Evolutionary conservation across 768 basidiomycete species (phyloP).

Genomic region (Xanthoconium stramineum): DNA sequence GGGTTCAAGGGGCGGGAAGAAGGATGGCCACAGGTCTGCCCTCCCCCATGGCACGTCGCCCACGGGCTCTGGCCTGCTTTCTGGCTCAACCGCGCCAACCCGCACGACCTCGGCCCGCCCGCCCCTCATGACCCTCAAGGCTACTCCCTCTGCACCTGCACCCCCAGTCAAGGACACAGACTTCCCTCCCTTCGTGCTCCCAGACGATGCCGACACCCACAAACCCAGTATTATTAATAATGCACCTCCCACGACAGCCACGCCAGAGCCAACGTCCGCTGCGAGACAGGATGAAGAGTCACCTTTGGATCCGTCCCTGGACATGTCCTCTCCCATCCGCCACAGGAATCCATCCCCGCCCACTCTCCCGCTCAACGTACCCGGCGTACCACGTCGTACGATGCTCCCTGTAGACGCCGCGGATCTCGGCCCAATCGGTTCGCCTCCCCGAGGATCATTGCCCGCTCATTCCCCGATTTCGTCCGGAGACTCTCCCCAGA

Average conservation of each 20-base stretch:
- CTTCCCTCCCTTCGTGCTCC: slow-evolving; percentile 62
- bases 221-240: neutral
- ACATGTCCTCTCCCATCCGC: slow-evolving; percentile 12
- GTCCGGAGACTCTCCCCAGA: slow-evolving; percentile 36
- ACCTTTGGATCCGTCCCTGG: slow-evolving; percentile 4
- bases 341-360: slow-evolving; percentile 40
- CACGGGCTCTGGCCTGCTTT: slow-evolving; percentile 23
- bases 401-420: slow-evolving; percentile 36
- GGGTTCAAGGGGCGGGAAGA: slow-evolving; percentile 36
- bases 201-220: slow-evolving; percentile 52
- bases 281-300: slow-evolving; percentile 7
- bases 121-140: slow-evolving; percentile 68
- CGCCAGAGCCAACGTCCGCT: neutral
- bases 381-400: slow-evolving; percentile 47
- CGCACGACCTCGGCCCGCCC: slow-evolving; percentile 50
- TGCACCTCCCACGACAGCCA: slow-evolving; percentile 6
- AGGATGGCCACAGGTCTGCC: slow-evolving; percentile 29
- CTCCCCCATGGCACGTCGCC: slow-evolving; percentile 17
- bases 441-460: slow-evolving; percentile 56
- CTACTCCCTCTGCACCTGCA: slow-evolving; percentile 74
- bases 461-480: slow-evolving; percentile 54
- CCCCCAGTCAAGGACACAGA: slow-evolving; percentile 75
- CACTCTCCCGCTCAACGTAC: slow-evolving; percentile 51
- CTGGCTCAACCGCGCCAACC: slow-evolving; percentile 70
- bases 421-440: slow-evolving; percentile 83